Conservation (phyloP, 2,329 filamentous ascomycete genomes). For the Harringtonia lauricola region DNA sequence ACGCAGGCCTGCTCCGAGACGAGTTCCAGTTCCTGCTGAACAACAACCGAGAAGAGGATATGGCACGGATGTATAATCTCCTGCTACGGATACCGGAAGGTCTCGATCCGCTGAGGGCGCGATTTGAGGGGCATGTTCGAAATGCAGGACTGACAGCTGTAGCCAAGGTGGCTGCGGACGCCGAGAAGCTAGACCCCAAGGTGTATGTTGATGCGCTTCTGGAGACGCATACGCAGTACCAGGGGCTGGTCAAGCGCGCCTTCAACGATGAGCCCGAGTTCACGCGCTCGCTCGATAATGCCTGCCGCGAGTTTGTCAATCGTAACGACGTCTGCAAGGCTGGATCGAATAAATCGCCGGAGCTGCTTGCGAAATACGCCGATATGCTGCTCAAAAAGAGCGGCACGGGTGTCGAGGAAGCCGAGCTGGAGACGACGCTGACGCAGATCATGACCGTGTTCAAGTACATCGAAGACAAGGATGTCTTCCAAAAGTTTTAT, state of each 20-base stretch:
- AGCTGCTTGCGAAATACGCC: constrained; percentile 89
- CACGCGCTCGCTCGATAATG: constrained; percentile 89
- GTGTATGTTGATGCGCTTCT: constrained; percentile 91
- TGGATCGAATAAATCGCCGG: constrained; percentile 86
- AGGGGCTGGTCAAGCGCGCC: constrained; percentile 78
- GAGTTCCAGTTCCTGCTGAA: constrained; percentile 93
- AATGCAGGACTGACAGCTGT: constrained; percentile 83
- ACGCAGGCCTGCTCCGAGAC: constrained; percentile 76
- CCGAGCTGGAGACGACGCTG: constrained; percentile 80
- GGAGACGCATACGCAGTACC: constrained; percentile 89
- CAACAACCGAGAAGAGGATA: constrained; percentile 88
- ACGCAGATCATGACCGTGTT: constrained; percentile 98
- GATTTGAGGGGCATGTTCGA: constrained; percentile 86
- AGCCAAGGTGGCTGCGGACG: constrained; percentile 79
- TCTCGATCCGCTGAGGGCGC: constrained; percentile 73
- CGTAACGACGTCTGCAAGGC: constrained; percentile 92
- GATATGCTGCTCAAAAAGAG: constrained; percentile 90
- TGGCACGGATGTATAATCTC: constrained; percentile 91
- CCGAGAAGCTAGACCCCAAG: constrained; percentile 88
- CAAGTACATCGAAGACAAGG: constrained; percentile 99
- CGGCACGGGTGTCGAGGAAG: constrained; percentile 83
- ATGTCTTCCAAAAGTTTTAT: constrained; percentile 99
- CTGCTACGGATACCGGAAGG: constrained; percentile 84
- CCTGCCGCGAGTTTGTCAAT: constrained; percentile 96
- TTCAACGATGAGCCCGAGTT: constrained; percentile 97